Evolutionary conservation across 2,329 filamentous ascomycete species (phyloP).

Genomic region (Calonectria pseudoreteaudii): DNA sequence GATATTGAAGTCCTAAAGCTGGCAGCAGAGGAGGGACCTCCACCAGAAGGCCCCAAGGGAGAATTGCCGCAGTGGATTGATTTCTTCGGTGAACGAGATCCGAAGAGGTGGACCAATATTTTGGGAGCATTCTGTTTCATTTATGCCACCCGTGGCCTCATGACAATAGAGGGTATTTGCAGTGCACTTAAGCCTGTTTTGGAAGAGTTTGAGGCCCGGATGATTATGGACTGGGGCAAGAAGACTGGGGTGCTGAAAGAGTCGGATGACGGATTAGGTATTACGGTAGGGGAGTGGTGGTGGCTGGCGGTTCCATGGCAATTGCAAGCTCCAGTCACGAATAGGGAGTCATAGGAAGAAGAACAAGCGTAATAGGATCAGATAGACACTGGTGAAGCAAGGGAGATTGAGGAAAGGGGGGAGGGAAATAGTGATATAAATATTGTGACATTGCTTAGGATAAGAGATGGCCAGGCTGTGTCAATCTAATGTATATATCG

Average conservation of each 20-base stretch:
- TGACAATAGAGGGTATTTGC: constrained; percentile 64
- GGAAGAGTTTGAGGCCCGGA: constrained; percentile 71
- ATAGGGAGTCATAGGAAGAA: constrained; percentile 2
- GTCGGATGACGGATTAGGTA: constrained; percentile 54
- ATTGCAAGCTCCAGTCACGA: constrained; percentile 25
- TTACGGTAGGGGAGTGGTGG: constrained; percentile 73
- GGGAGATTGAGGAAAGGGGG: background rate
- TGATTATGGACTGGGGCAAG: constrained; percentile 70
- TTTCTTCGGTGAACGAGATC: constrained; percentile 71
- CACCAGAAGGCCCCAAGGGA: constrained; percentile 53
- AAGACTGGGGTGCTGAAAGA: constrained; percentile 62
- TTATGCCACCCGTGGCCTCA: constrained; percentile 71
- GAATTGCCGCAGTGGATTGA: constrained; percentile 79
- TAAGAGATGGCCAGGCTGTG: background rate
- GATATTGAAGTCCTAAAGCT: constrained; percentile 56
- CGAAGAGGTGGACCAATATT: constrained; percentile 72
- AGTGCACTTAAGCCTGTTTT: constrained; percentile 68
- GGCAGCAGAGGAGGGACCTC: constrained; percentile 53
- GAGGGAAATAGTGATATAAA: constrained; percentile 2
- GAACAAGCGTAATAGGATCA: background rate
- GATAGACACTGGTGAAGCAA: constrained; percentile 9
- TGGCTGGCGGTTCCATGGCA: constrained; percentile 65
- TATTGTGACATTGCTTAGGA: constrained; percentile 18
- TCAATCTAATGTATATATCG: background rate
- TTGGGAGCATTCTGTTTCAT: constrained; percentile 72